Percentiles rank a stretch among this genome's conserved stretches.
These are phyloP conservation scores for Quaeritorhiza haematococci DNA, from an alignment of 371 early-diverging fungal species.

Conservation along the genomic window DNA sequence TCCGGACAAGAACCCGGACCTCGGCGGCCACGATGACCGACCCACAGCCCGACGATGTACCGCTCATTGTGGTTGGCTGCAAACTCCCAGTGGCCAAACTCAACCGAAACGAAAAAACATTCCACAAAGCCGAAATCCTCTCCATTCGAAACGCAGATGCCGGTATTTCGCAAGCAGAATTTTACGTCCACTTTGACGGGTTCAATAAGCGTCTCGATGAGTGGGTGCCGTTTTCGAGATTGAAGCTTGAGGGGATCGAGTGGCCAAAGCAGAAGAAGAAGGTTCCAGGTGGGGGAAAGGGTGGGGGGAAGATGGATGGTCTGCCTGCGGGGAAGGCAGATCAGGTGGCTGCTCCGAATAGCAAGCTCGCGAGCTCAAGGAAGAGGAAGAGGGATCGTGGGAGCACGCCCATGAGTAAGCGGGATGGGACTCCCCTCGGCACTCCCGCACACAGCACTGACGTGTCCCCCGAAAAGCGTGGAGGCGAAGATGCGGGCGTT, in stretches of 20 bases:
- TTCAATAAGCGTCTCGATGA: conserved; percentile 99
- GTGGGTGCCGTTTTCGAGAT: conserved; percentile 80
- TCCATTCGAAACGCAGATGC: conserved; percentile 54
- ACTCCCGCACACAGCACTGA: no score
- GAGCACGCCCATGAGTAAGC: no score
- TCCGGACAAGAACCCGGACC: no score
- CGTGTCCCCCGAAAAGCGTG: no score
- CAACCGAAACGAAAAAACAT: conserved; percentile 46
- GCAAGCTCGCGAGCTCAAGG: no score
- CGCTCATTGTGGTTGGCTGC: conserved; percentile 53
- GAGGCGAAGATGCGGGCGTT: not conserved
- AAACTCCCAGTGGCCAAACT: conserved; percentile 72
- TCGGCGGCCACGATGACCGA: not conserved
- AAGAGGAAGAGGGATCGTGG: no score
- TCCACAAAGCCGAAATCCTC: conserved; percentile 88
- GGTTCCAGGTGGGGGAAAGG: no score
- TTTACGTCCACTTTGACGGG: conserved; percentile 97
- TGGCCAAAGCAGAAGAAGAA: conserved; percentile 52
- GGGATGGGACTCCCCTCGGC: no score
- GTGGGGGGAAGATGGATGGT: no score
- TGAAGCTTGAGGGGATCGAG: conserved; percentile 71
- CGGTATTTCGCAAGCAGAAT: conserved; percentile 52
- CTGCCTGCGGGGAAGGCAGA: no score
- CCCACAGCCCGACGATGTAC: not conserved
- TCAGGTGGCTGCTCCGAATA: no score